Percentiles rank a stretch among this genome's conserved stretches.
These are phyloP conservation scores for Daldinia childiae DNA, from an alignment of 495 filamentous ascomycete species.

Conservation along the genomic window DNA sequence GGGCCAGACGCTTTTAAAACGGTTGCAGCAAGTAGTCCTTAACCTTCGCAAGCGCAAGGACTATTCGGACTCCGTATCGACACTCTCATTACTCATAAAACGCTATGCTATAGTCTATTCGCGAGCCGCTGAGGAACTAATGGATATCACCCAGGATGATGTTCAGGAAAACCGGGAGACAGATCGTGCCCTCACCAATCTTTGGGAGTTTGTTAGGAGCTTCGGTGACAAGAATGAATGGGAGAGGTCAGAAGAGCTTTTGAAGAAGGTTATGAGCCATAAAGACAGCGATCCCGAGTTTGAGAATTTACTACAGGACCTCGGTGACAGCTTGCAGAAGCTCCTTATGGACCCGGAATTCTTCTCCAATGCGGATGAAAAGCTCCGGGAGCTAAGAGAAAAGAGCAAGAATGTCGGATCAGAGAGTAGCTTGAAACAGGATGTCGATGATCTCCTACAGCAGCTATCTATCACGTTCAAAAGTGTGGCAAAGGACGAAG, in stretches of 20 bases:
- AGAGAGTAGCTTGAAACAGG: constrained; percentile 72
- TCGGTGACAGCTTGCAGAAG: constrained; percentile 76
- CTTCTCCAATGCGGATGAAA: constrained; percentile 74
- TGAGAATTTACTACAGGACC: constrained; percentile 75
- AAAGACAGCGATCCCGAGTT: constrained; percentile 83
- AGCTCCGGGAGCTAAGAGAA: constrained; percentile 74
- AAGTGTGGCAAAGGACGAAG: constrained; percentile 73
- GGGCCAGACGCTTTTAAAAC: constrained; percentile 74
- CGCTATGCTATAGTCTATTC: constrained; percentile 82
- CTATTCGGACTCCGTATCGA: constrained; percentile 86
- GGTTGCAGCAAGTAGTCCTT: constrained; percentile 78
- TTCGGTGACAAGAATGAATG: constrained; percentile 81
- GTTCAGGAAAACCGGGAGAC: constrained; percentile 75
- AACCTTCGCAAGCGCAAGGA: constrained; percentile 79
- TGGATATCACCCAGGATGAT: constrained; percentile 71
- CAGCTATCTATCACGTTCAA: constrained; percentile 74
- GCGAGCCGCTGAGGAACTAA: constrained; percentile 69
- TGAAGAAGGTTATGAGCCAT: constrained; percentile 76
- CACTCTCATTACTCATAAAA: constrained; percentile 76
- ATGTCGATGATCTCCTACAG: constrained; percentile 75
- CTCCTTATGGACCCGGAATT: constrained; percentile 89
- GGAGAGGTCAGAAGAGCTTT: constrained; percentile 72
- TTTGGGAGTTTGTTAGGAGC: constrained; percentile 78
- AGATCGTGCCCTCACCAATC: constrained; percentile 77
- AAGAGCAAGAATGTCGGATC: constrained; percentile 70